Base-by-base conservation (phyloP, 805 yeast genomes). In the Kuraishia capsulata region DNA sequence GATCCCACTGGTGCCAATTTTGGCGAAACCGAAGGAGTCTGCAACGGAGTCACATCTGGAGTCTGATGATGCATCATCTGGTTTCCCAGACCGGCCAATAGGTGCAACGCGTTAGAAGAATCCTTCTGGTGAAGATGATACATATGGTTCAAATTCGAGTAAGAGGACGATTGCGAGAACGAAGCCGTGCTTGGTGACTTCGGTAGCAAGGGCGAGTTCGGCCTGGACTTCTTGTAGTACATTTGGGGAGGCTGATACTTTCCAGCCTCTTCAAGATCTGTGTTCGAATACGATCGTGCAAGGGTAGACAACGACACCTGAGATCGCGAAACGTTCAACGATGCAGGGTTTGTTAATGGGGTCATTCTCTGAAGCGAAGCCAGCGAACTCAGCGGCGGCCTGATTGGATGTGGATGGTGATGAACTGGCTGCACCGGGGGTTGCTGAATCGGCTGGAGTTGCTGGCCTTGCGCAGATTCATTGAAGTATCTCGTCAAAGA, bases 401-500 rank as follows among this genome's bases (percentile, higher is more conserved):
- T 34, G n/a, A n/a, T n/a, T n/a, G n/a, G n/a, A n/a, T n/a, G n/a
- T n/a, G n/a, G n/a, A n/a, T n/a, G n/a, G 40, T 30, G 31, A 3
- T 11, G 5, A 13, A 28, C 31, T 13, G 31, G 31, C 14, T 11
- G 6, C 26, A 24, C 26, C 11, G 8, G 26, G n/a, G n/a, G n/a
- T n/a, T n/a, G n/a, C 9, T 30, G 23, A 11, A 16, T 23, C 19
- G 28, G 66, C 61, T n/a, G 58, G 21, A 49, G 45, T 45, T 69
- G 36, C 55, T 61, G 42, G 56, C 64, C 11, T 56, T 59, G 0
- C 59, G 59, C 29, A 66, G 65, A 42, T 10, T 29, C 29, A 5
- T 51, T 47, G 46, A 73, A 73, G 54, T 68, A 72, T 39, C 71
- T 72, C 0, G 73, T 59, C 38, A 73, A 57, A 16, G 76, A 68